Evolutionary conservation across 768 basidiomycete species (phyloP).

Genomic region (Clitopilus passeckerianus): DNA sequence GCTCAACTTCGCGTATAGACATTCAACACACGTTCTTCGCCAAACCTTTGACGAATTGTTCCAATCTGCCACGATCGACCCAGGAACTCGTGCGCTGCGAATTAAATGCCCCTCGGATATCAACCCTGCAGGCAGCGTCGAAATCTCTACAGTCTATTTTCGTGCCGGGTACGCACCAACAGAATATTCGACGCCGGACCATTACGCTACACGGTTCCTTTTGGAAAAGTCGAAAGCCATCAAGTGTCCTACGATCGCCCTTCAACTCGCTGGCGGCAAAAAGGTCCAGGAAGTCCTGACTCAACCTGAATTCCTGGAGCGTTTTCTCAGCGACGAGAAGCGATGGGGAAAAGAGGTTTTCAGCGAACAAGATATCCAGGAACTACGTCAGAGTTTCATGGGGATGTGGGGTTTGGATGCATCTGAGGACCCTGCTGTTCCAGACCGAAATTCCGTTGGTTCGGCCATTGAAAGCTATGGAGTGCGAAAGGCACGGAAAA

Average conservation of each 20-base stretch:
- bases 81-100: constrained; percentile 35
- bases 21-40: constrained; percentile 70
- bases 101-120: constrained; percentile 30
- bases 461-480: constrained; percentile 31
- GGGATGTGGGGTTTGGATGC: constrained; percentile 82
- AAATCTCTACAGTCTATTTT: constrained; percentile 89
- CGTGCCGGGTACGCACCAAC: constrained; percentile 83
- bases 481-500: constrained; percentile 44
- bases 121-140: constrained; percentile 32
- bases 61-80: constrained; percentile 49
- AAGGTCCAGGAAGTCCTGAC: constrained; percentile 90
- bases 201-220: constrained; percentile 70
- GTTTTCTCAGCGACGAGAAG: constrained; percentile 49
- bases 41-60: constrained; percentile 73
- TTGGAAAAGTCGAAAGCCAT: constrained; percentile 83
- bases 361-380: constrained; percentile 34
- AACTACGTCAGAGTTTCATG: constrained; percentile 77
- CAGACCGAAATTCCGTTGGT: constrained; percentile 20
- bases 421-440: constrained; percentile 26
- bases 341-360: constrained; percentile 30
- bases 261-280: constrained; percentile 95
- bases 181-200: constrained; percentile 63
- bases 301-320: constrained; percentile 66
- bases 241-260: constrained; percentile 86
- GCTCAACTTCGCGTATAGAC: constrained; percentile 32